These are phyloP conservation scores for Colletotrichum sp. DNA, from an alignment of 2,329 filamentous ascomycete genomes.

Conservation along the genomic window DNA sequence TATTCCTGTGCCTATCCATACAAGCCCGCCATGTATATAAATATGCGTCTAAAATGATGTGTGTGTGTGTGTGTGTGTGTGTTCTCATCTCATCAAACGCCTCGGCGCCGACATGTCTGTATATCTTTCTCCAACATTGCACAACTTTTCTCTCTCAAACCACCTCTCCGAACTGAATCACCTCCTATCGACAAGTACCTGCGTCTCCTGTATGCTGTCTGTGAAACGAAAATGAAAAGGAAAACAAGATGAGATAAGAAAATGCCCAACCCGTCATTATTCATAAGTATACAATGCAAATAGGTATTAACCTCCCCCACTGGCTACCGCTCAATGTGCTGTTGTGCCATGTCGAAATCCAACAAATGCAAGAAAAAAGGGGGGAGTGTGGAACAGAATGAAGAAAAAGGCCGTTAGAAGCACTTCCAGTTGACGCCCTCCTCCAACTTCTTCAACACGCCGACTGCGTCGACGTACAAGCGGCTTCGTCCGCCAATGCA, in stretches of 20 bases:
- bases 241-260: neutral
- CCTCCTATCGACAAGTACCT: neutral
- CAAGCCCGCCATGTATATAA: neutral
- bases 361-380: neutral
- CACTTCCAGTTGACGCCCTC: constrained; percentile 33
- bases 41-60: neutral
- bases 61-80: neutral
- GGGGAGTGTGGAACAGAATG: neutral
- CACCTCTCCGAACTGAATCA: neutral
- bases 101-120: neutral
- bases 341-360: neutral
- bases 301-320: neutral
- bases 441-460: constrained; percentile 57
- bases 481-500: constrained; percentile 53
- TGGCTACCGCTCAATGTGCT: neutral
- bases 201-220: neutral
- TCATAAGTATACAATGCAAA: constrained; percentile 10
- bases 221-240: neutral
- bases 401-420: neutral
- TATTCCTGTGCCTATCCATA: neutral
- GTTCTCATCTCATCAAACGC: neutral
- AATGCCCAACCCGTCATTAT: neutral
- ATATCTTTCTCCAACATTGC: neutral
- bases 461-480: constrained; percentile 57
- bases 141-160: neutral